Evolutionary conservation across 176 grass and related monocot genomes (phyloP).

Genomic region (Musa schizocarpa): DNA sequence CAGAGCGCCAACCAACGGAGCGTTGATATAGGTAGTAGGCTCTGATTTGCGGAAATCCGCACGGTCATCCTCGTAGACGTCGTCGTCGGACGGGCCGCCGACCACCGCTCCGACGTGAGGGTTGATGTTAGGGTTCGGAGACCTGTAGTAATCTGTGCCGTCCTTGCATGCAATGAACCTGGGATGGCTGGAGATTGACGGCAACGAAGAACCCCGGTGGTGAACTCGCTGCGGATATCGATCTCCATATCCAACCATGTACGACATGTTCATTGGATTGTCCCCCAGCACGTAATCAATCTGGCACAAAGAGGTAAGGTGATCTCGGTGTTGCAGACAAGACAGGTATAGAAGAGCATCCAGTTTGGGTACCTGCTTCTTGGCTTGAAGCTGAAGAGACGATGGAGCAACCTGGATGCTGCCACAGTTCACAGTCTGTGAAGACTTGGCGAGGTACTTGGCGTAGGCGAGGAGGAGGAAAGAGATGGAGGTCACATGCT

Average conservation of each 20-base stretch:
- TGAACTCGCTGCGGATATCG: slow-evolving; percentile 64
- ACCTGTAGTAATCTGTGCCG: slow-evolving; percentile 54
- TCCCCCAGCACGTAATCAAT: slow-evolving; percentile 73
- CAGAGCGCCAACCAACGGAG: slow-evolving; percentile 71
- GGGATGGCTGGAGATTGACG: slow-evolving; percentile 51
- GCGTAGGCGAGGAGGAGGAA: slow-evolving; percentile 76
- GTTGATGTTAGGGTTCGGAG: slow-evolving; percentile 50
- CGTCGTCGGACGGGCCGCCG: slow-evolving; percentile 71
- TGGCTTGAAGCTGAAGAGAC: slow-evolving; percentile 49
- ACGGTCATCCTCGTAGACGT: slow-evolving; percentile 66
- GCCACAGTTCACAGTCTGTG: slow-evolving; percentile 65
- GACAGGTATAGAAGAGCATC: not conserved
- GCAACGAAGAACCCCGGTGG: slow-evolving; percentile 68
- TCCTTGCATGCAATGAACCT: slow-evolving; percentile 56
- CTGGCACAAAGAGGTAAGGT: slow-evolving; percentile 9
- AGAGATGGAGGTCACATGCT: slow-evolving; percentile 76
- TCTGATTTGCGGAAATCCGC: slow-evolving; percentile 76
- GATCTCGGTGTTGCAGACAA: not conserved
- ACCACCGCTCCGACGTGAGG: slow-evolving; percentile 54
- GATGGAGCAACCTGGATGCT: slow-evolving; percentile 41
- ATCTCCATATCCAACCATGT: slow-evolving; percentile 77
- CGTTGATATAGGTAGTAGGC: slow-evolving; percentile 88
- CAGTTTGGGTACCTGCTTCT: slow-evolving; percentile 38
- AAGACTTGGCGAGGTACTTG: slow-evolving; percentile 65
- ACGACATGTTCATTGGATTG: slow-evolving; percentile 83